phyloP scores from a whole-genome alignment of 169 alveolate species.

The Hepatocystis sp. region DNA sequence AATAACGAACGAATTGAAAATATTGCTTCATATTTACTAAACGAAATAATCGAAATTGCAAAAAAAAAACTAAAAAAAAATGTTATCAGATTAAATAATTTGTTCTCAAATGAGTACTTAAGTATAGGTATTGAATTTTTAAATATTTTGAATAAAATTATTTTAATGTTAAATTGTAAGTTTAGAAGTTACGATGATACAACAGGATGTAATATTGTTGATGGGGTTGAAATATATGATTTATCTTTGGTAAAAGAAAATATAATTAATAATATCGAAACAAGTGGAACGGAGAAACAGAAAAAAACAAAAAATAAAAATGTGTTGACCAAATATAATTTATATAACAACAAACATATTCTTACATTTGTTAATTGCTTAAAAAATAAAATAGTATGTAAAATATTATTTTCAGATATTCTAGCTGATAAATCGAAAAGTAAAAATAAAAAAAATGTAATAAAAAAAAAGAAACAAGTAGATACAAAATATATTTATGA shows the following conservation, averaged over 20 bases:
- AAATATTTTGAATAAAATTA: conserved; percentile 28
- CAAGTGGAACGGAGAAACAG: too few species aligned
- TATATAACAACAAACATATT: conserved; percentile 29
- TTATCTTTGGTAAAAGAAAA: too few species aligned
- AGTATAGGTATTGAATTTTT: conserved; percentile 55
- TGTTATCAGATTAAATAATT: conserved; percentile 21
- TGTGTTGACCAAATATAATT: neutral
- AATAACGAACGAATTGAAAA: conserved; percentile 35
- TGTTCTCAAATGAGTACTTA: conserved; percentile 10
- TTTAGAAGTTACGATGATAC: conserved; percentile 13
- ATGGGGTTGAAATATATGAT: neutral
- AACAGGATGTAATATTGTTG: neutral
- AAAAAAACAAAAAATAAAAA: neutral
- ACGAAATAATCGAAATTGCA: conserved; percentile 57
- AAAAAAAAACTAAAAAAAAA: conserved; percentile 58
- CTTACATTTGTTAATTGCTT: conserved; percentile 24
- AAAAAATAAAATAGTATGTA: conserved; percentile 28
- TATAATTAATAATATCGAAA: too few species aligned
- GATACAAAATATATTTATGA: conserved; percentile 55
- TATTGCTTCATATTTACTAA: conserved; percentile 22
- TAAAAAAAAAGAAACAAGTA: conserved; percentile 67
- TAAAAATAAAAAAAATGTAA: conserved; percentile 51
- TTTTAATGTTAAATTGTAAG: conserved; percentile 8
- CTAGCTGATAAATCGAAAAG: conserved; percentile 36
- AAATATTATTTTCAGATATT: conserved; percentile 48